Evolutionary conservation across 345 rosid genomes (phyloP).

Genomic region (Bruguiera parviflora): DNA sequence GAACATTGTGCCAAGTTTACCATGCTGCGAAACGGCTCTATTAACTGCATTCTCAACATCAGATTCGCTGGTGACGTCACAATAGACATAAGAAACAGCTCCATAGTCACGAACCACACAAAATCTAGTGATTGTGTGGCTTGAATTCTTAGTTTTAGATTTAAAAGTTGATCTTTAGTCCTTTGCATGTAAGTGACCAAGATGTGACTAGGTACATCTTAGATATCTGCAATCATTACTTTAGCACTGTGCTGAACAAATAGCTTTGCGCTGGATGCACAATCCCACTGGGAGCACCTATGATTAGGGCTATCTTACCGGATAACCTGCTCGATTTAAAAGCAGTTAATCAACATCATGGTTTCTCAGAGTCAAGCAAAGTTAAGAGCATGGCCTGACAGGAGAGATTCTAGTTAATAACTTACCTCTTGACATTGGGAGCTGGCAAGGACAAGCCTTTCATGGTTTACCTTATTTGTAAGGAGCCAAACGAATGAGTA

Average conservation of each 20-base stretch:
- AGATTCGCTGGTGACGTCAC: slow-evolving; percentile 3
- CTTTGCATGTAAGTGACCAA: not conserved
- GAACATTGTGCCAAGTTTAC: slow-evolving; percentile 17
- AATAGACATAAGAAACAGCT: not conserved
- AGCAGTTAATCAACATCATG: no score
- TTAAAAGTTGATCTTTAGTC: no score
- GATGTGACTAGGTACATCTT: not conserved
- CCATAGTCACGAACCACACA: not conserved
- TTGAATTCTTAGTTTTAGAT: not conserved
- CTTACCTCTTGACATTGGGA: no score
- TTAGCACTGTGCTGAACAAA: slow-evolving; percentile 2
- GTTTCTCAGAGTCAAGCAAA: no score
- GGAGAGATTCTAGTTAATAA: no score
- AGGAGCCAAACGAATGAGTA: no score
- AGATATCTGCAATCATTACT: slow-evolving; percentile 10
- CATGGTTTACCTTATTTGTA: no score
- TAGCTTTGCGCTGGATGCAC: slow-evolving; percentile 4
- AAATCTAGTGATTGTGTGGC: no score
- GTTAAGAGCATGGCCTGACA: no score
- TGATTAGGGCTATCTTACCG: slow-evolving; percentile 3
- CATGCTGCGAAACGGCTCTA: not conserved
- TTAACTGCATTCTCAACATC: slow-evolving; percentile 2
- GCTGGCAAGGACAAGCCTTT: no score
- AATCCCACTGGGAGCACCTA: slow-evolving; percentile 7
- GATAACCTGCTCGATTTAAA: not conserved